phyloP scores from a whole-genome alignment of 2,329 filamentous ascomycete genomes.

The Paracorniculantispora psalliotae region DNA sequence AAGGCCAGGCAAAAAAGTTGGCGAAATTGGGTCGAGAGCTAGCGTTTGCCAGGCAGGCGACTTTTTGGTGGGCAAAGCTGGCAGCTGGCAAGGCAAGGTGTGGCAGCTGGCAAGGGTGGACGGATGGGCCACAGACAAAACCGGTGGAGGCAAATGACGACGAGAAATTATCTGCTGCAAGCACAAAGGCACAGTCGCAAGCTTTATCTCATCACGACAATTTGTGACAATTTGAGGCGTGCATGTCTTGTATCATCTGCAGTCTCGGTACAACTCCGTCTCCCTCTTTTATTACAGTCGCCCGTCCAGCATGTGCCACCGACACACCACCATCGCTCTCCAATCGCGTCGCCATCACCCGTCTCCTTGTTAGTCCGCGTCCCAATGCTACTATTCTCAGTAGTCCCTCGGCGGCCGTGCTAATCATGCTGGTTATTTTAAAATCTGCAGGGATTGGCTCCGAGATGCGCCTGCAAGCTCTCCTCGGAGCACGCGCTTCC shows the following conservation, averaged over 20 bases:
- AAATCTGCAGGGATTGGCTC: conserved; percentile 3
- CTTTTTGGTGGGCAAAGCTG: not conserved
- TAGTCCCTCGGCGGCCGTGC: not conserved
- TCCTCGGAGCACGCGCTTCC: not conserved
- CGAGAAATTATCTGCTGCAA: not conserved
- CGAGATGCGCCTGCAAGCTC: not conserved
- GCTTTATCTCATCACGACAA: too few species aligned
- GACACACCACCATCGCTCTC: not conserved
- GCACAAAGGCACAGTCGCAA: too few species aligned
- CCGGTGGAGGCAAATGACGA: not conserved
- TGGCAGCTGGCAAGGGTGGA: not conserved
- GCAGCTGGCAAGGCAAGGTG: not conserved
- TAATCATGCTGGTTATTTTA: not conserved
- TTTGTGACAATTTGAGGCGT: not conserved
- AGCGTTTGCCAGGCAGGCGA: not conserved
- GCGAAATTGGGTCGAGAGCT: conserved; percentile 4
- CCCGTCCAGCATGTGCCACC: not conserved
- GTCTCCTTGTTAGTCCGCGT: not conserved
- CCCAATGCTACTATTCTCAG: not conserved
- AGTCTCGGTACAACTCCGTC: not conserved
- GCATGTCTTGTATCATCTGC: not conserved
- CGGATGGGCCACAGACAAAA: not conserved
- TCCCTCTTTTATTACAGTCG: not conserved
- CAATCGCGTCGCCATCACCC: not conserved
- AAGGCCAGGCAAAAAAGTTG: not conserved